phyloP scores from a whole-genome alignment of 1,139 yeast species.

The Zygosaccharomyces pseudobailii region DNA sequence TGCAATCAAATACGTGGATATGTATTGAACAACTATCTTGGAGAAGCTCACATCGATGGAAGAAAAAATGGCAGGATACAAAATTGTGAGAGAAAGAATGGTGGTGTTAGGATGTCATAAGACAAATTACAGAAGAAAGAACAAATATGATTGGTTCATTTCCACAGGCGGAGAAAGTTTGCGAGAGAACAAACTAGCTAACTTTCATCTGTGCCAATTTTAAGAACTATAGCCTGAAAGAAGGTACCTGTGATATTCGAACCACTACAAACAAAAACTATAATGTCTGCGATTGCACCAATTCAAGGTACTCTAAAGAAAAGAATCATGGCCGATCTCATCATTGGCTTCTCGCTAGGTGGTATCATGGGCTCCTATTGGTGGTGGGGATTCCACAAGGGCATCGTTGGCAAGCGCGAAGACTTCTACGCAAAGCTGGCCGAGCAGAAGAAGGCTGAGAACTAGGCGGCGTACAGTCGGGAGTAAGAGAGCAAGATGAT shows the following conservation, averaged over 20 bases:
- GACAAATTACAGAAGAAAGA: neutral
- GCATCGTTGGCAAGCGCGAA: slow-evolving; percentile 70
- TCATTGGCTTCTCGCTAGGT: slow-evolving; percentile 57
- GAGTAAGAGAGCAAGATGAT: neutral
- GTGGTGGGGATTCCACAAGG: slow-evolving; percentile 78
- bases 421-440: slow-evolving; percentile 74
- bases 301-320: slow-evolving; percentile 81
- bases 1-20: no score
- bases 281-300: slow-evolving; percentile 66
- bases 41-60: neutral
- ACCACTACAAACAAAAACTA: neutral
- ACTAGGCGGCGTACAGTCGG: slow-evolving; percentile 5
- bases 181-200: neutral
- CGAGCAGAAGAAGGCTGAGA: slow-evolving; percentile 57
- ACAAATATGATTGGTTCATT: slow-evolving; percentile 4
- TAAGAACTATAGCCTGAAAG: neutral
- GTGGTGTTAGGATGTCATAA: slow-evolving; percentile 1
- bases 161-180: neutral
- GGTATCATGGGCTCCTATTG: slow-evolving; percentile 52
- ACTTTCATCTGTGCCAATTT: neutral
- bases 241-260: neutral
- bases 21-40: no score
- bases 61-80: neutral
- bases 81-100: neutral
- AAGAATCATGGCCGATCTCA: slow-evolving; percentile 75